Base-by-base conservation (phyloP, 306 rosid genomes). In the Potentilla sterilis region DNA sequence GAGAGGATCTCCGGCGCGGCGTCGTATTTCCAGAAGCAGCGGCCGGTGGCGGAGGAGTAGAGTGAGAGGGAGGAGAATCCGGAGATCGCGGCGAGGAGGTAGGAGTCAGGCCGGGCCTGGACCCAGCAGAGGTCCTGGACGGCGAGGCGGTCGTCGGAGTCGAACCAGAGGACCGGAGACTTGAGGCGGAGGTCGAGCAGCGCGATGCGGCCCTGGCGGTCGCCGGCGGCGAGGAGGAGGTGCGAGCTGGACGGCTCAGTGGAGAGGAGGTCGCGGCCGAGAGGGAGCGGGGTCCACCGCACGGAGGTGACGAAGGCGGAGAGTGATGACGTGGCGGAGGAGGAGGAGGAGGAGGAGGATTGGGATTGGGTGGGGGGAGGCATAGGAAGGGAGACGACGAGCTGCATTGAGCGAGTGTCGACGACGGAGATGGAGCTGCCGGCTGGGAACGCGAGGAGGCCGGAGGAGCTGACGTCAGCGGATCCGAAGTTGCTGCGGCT, bases 81-180 rank as follows among this genome's bases (percentile, higher is more conserved):
- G 48, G 79, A 84, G 43, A 96, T 85, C 0, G 91, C 91, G 3
- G 97, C 98, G 11, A 96, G 85, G 24, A 90, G 83, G 72, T 65
- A 86, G 0, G 83, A 74, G 18, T 92, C 98, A 18, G 90, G 88
- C 8, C 89, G 85, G 7, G 93, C 83, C 70, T 83, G 96, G 77
- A 91, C 86, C 99, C 99, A 96, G n/a, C 97, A 92, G 40, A 96
- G 85, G 77, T 96, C 99, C 82, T 96, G 98, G 49, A 96, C 63
- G 11, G 90, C 97, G 9, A 51, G 74, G 52, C 85, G 81, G 66
- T 52, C 11, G 13, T 88, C 92, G 12, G 99, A 83, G 0, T 92
- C 92, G 43, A 96, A 87, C 93, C 97, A 96, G 43, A 92, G 83
- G 18, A 90, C 28, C 0, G 97, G 88, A 2, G 92, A 76, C 66